phyloP scores from a whole-genome alignment of 495 filamentous ascomycete genomes.

The Podospora fimiseda region DNA sequence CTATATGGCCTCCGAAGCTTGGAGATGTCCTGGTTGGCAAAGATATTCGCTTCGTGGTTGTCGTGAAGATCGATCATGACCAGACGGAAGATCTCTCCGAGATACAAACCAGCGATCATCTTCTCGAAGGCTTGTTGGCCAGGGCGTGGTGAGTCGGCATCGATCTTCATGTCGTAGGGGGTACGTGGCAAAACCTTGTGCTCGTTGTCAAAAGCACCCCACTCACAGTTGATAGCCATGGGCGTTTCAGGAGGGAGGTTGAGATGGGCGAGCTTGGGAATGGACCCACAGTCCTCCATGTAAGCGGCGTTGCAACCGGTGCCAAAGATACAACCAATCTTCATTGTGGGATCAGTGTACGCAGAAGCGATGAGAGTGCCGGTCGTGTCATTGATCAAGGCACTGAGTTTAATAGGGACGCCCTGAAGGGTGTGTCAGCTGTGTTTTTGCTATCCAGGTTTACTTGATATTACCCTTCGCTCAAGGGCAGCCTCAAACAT shows the following conservation, averaged over 20 bases:
- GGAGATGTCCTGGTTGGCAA: conserved; percentile 72
- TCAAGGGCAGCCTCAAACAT: conserved; percentile 79
- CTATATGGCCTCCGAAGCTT: conserved; percentile 75
- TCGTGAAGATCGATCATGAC: conserved; percentile 80
- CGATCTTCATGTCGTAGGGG: conserved; percentile 75
- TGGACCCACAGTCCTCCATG: conserved; percentile 85
- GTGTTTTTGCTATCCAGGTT: not conserved
- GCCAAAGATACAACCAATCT: conserved; percentile 96
- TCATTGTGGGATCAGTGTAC: conserved; percentile 87
- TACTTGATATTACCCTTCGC: conserved; percentile 54
- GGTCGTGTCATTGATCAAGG: conserved; percentile 95
- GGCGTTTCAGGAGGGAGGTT: conserved; percentile 83
- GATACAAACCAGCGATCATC: conserved; percentile 93
- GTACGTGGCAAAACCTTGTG: conserved; percentile 86
- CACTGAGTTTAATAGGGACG: conserved; percentile 87
- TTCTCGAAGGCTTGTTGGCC: conserved; percentile 97
- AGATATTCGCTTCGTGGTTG: conserved; percentile 68
- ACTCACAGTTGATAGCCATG: conserved; percentile 99
- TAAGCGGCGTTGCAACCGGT: conserved; percentile 98
- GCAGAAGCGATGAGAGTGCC: conserved; percentile 97
- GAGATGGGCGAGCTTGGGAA: conserved; percentile 91
- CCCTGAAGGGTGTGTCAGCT: conserved; percentile 43
- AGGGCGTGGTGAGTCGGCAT: conserved; percentile 87
- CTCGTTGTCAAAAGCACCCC: conserved; percentile 98
- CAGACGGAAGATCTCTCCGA: conserved; percentile 91